These are phyloP conservation scores for Fraxinus albicans DNA, from an alignment of 305 asterid species.

Conservation along the genomic window DNA sequence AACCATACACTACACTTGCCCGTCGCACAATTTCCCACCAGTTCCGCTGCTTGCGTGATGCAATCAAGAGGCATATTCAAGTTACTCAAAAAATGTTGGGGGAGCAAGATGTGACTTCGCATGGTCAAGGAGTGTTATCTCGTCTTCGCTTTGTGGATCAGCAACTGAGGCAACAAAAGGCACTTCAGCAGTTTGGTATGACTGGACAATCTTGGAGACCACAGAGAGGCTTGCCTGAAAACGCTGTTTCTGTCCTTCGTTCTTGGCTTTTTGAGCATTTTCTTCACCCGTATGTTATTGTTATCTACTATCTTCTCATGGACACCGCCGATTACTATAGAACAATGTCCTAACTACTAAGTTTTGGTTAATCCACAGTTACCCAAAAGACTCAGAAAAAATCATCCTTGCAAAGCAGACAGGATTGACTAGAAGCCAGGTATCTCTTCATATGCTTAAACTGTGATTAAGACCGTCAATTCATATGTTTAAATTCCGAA, in stretches of 20 bases:
- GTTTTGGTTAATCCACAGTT: slow-evolving; percentile 39
- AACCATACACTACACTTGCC: slow-evolving; percentile 68
- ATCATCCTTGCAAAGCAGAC: slow-evolving; percentile 73
- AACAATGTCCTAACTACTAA: not conserved
- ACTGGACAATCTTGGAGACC: slow-evolving; percentile 88
- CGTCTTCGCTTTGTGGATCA: slow-evolving; percentile 71
- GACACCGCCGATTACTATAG: not conserved
- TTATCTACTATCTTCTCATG: not conserved
- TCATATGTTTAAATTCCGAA: not conserved
- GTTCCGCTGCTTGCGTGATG: slow-evolving; percentile 61
- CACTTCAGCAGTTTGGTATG: slow-evolving; percentile 62
- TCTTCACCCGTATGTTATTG: slow-evolving; percentile 70
- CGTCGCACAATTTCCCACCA: slow-evolving; percentile 71
- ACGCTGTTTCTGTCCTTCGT: slow-evolving; percentile 73
- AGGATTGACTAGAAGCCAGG: slow-evolving; percentile 85
- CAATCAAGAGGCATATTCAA: slow-evolving; percentile 67
- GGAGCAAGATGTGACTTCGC: slow-evolving; percentile 40
- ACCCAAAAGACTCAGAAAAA: slow-evolving; percentile 82
- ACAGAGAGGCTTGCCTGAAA: slow-evolving; percentile 82
- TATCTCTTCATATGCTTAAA: slow-evolving; percentile 15
- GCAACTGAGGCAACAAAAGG: slow-evolving; percentile 68
- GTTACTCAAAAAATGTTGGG: slow-evolving; percentile 52
- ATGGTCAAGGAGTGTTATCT: slow-evolving; percentile 44
- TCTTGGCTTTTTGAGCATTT: slow-evolving; percentile 95
- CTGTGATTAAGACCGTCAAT: not conserved